phyloP scores from a whole-genome alignment of 495 filamentous ascomycete species.

The Tuber borchii region DNA sequence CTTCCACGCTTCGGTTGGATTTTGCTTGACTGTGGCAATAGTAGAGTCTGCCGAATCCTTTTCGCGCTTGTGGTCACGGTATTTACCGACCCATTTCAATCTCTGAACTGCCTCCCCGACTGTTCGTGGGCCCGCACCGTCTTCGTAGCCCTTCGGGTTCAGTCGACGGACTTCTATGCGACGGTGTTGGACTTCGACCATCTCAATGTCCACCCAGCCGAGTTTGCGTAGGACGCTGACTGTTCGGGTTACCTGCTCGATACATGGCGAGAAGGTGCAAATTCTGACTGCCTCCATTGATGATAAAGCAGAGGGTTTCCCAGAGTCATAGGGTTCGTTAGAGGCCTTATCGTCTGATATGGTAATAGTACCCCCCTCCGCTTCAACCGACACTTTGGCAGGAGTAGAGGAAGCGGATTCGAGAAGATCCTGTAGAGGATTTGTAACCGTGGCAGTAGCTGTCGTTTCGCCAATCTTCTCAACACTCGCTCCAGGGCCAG shows the following conservation, averaged over 20 bases:
- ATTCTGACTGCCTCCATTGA: slow-evolving; percentile 60
- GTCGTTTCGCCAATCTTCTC: background rate
- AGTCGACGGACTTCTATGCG: slow-evolving; percentile 77
- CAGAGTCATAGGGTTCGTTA: background rate
- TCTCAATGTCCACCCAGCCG: slow-evolving; percentile 85
- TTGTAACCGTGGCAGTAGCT: slow-evolving; percentile 9
- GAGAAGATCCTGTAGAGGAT: slow-evolving; percentile 3
- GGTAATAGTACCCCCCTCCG: background rate
- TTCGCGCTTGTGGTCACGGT: slow-evolving; percentile 29
- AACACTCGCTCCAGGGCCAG: background rate
- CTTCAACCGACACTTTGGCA: slow-evolving; percentile 7
- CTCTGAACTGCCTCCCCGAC: slow-evolving; percentile 72
- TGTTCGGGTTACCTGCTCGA: slow-evolving; percentile 86
- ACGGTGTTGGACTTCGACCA: slow-evolving; percentile 75
- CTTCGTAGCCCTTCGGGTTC: slow-evolving; percentile 47
- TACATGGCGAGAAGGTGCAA: slow-evolving; percentile 93
- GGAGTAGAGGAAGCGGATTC: slow-evolving; percentile 9
- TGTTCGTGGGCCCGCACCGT: slow-evolving; percentile 51
- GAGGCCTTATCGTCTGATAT: background rate
- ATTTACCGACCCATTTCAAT: slow-evolving; percentile 62
- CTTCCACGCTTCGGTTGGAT: slow-evolving; percentile 29
- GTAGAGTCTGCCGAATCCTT: slow-evolving; percentile 21
- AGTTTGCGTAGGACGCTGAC: slow-evolving; percentile 67
- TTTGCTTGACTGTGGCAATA: slow-evolving; percentile 8
- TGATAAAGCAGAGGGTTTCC: slow-evolving; percentile 53